phyloP scores from a whole-genome alignment of 768 basidiomycete species.

The Gloeopeniophorella convolvens region DNA sequence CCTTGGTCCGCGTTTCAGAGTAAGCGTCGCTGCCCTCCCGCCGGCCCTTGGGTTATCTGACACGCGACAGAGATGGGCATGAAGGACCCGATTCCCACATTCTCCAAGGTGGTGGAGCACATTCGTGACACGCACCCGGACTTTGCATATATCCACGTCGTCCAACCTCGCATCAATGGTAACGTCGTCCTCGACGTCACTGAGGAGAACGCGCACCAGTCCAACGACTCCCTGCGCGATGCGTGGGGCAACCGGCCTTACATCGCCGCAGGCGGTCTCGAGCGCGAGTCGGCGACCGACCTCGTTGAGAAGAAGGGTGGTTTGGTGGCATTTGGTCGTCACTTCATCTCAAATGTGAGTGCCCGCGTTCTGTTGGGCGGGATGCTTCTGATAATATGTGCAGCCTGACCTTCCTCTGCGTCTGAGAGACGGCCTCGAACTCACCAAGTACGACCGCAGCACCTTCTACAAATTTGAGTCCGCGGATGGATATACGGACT shows the following conservation, averaged over 20 bases:
- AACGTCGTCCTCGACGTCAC: not conserved
- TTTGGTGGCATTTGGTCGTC: slow-evolving; percentile 7
- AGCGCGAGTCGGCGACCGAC: not conserved
- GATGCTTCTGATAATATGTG: not conserved
- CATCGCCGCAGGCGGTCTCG: slow-evolving; percentile 6
- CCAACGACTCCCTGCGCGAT: not conserved
- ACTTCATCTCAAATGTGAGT: slow-evolving; percentile 13
- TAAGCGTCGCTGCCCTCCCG: not conserved
- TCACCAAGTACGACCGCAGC: slow-evolving; percentile 2
- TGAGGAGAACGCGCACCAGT: not conserved
- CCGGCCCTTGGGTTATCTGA: not conserved
- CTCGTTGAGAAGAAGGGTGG: slow-evolving; percentile 8
- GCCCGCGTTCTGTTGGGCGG: not conserved
- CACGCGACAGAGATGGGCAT: slow-evolving; percentile 7
- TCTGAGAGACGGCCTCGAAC: not conserved
- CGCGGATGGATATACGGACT: slow-evolving; percentile 10
- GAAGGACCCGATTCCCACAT: slow-evolving; percentile 11
- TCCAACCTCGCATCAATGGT: not conserved
- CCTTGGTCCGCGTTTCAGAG: slow-evolving; percentile 30
- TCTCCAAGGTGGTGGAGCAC: not conserved
- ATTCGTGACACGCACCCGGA: slow-evolving; percentile 1
- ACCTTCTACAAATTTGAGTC: slow-evolving; percentile 8
- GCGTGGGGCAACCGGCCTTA: not conserved
- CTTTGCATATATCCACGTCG: slow-evolving; percentile 8
- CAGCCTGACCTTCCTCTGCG: slow-evolving; percentile 19